Conservation (phyloP, 148 eudicot genomes). For the Camellia granthamiana region DNA sequence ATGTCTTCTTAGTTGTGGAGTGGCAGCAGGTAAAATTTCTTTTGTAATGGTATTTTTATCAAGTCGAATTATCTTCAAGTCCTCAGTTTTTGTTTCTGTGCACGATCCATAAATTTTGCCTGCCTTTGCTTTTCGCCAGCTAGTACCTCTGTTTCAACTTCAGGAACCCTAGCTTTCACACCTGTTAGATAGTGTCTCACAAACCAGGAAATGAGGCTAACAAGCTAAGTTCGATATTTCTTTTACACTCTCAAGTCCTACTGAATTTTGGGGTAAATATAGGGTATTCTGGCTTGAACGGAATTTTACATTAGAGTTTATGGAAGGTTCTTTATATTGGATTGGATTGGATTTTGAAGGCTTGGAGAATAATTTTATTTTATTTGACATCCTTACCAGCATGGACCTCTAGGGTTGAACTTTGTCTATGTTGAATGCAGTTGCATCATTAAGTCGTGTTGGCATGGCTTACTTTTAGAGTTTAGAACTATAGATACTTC, state of each 20-base stretch:
- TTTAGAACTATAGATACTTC: background rate
- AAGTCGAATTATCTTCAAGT: background rate
- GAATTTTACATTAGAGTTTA: background rate
- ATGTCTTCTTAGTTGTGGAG: slow-evolving; percentile 97
- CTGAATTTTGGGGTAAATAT: background rate
- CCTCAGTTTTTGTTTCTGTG: background rate
- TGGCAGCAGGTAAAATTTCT: slow-evolving; percentile 69
- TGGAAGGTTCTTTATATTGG: background rate
- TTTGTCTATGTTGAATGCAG: background rate
- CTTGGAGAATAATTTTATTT: background rate
- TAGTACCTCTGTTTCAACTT: background rate
- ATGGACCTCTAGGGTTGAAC: background rate
- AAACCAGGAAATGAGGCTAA: slow-evolving; percentile 1
- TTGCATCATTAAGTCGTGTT: background rate
- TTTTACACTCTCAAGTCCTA: background rate
- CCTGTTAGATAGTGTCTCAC: background rate
- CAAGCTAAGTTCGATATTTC: background rate
- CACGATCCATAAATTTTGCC: background rate
- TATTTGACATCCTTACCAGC: background rate
- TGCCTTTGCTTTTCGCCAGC: background rate
- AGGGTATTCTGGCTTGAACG: background rate
- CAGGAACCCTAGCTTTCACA: background rate
- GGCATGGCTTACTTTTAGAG: background rate
- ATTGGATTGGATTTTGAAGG: background rate
- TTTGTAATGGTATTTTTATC: background rate